Base-by-base conservation (phyloP, 352 stramenopile genomes). In the Phytopythium oedochilum region DNA sequence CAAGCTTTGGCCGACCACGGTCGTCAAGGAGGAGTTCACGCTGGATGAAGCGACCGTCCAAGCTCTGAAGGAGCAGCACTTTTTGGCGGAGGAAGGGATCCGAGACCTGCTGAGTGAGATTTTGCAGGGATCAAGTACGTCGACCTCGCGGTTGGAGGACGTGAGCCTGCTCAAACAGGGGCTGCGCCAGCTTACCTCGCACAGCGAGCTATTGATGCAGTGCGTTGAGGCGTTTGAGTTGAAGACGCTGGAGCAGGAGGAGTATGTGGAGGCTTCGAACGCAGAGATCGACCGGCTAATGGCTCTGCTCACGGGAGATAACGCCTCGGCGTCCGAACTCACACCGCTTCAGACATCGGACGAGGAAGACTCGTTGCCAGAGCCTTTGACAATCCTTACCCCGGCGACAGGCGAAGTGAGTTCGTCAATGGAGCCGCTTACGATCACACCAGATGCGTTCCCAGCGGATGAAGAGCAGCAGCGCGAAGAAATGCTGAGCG, bases 11-110 rank as follows among this genome's bases (percentile, higher is more conserved):
- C 67, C 70, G 8, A 54, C 59, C 6, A 71, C 57, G 1, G 65
- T 70, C 31, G 60, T 68, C 14, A 64, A 63, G n/a, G 62, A 69
- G 31, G 68, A 84, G n/a, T 82, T 84, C 53, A 70, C 61, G 26
- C 36, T 83, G 34, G 73, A 70, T 36, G 55, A 74, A 25, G 57
- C 68, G 31, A 68, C 62, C 5, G 59, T 90, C 8, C 64, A 78
- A 49, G 73, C 78, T n/a, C 60, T 90, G 29, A 87, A 83, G 59
- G 68, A 79, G n/a, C 78, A 87, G 25, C 82, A 92, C 50, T 66
- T 73, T 7, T 55, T 86, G 38, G 72, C 81, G 0, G 81, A 86
- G 34, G 71, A 80, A 53, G 81, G 71, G 0, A 78, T 88, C 3
- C 68, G 81, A 36, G 70, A 88, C 39, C 53, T 92, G n/a, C 64